Evolutionary conservation across 352 stramenopile genomes (phyloP), one percentile per base, ranked within the genome.

Genomic region (Peronospora farinosa): DNA sequence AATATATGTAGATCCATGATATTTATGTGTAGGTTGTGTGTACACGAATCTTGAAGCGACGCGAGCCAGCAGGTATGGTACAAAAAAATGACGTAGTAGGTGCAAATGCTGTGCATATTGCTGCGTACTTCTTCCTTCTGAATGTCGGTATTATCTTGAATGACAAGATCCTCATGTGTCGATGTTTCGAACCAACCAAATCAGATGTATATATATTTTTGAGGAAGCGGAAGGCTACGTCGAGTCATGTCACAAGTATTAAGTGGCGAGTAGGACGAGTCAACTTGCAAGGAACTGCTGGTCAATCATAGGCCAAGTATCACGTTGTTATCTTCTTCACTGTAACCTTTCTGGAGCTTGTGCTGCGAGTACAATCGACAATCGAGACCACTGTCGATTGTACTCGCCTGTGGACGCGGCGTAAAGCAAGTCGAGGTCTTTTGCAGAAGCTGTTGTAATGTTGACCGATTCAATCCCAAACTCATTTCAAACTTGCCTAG

Each of bases 141-240:
- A 15, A 69, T 6, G 33, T 83, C 37, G 63, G 69, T 0, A 38
- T 72, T 7, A 41, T 71, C 12, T 23, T 80, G 11, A 65, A 51
- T 13, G 44, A 31, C 9, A 66, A 58, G 19, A 57, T 51, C 3
- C 39, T 49, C 8, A 12, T n/a, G 19, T 59, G 63, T 47, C 52
- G 86, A 32, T 60, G 60, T 9, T 84, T 88, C 9, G 19, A 43
- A 21, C 43, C 62, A 11, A 66, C 49, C 7, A 50, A 47, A 16
- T 41, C 27, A 0, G 67, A 81, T n/a, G 43, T n/a, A n/a, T n/a
- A n/a, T 32, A 4, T 88, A 35, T 88, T 86, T 15, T 71, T 73
- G 3, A 51, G 28, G n/a, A n/a, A n/a, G n/a, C n/a, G n/a, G n/a
- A n/a, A 32, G 28, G 10, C 28, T 32, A 12, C 10, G 28, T 11